phyloP scores from a whole-genome alignment of 768 basidiomycete genomes.

The Panaeolus papilionaceus region DNA sequence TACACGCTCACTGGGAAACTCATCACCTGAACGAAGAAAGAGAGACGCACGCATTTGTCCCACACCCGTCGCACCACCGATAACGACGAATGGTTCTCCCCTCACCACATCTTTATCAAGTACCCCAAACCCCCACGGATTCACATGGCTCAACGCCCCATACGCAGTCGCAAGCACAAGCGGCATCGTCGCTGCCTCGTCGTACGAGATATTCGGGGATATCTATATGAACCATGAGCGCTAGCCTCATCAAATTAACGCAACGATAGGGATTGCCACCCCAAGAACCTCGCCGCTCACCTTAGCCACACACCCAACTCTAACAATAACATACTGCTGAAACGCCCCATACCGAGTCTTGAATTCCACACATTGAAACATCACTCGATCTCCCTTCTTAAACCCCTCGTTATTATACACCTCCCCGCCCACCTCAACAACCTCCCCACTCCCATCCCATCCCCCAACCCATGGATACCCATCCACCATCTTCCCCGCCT shows the following conservation, averaged over 20 bases:
- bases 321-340: slow-evolving; percentile 16
- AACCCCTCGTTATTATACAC: not conserved
- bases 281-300: not conserved
- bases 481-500: slow-evolving; percentile 13
- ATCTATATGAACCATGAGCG: slow-evolving; percentile 29
- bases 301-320: not conserved
- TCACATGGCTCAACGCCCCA: slow-evolving; percentile 33
- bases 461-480: slow-evolving; percentile 24
- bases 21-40: slow-evolving; percentile 30
- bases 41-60: slow-evolving; percentile 14
- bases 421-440: slow-evolving; percentile 18
- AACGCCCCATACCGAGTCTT: not conserved
- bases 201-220: slow-evolving; percentile 42
- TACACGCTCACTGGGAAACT: not conserved
- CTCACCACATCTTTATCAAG: not conserved
- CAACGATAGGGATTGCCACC: no score
- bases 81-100: slow-evolving; percentile 4
- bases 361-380: not conserved
- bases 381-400: not conserved
- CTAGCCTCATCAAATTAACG: not conserved
- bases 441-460: slow-evolving; percentile 25
- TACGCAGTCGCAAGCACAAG: slow-evolving; percentile 37
- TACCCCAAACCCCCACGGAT: slow-evolving; percentile 5
- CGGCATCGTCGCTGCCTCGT: slow-evolving; percentile 45
- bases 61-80: slow-evolving; percentile 13